These are phyloP conservation scores for Carex parvula DNA, from an alignment of 176 grass and related monocot genomes.

Conservation along the genomic window DNA sequence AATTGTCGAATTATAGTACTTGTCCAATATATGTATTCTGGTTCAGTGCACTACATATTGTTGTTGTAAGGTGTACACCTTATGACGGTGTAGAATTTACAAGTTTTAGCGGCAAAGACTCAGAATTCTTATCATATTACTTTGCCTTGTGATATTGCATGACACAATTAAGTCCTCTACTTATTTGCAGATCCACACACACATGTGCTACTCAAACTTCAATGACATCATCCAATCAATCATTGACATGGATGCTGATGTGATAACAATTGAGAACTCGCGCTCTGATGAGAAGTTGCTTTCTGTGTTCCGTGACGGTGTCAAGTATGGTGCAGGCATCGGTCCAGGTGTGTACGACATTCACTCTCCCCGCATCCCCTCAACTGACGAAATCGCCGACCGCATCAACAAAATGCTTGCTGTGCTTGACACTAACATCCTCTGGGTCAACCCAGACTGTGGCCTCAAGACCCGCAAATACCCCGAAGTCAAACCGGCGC, in stretches of 20 bases:
- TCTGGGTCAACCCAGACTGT: conserved; percentile 94
- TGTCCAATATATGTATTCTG: not conserved
- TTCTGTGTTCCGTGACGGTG: conserved; percentile 79
- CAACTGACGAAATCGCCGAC: conserved; percentile 66
- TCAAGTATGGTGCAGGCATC: conserved; percentile 70
- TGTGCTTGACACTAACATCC: conserved; percentile 85
- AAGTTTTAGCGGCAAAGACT: not conserved
- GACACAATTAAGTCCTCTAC: not conserved
- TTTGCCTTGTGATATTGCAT: not conserved
- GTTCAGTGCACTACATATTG: not conserved
- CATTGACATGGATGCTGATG: conserved; percentile 86
- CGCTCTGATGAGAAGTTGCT: conserved; percentile 89
- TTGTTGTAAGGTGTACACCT: not conserved
- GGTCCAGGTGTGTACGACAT: conserved; percentile 91
- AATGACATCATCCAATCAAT: conserved; percentile 98
- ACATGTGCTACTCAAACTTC: conserved; percentile 99
- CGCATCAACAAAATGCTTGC: conserved; percentile 94
- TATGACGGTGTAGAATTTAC: not conserved
- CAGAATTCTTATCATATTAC: not conserved
- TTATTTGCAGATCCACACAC: conserved; percentile 77
- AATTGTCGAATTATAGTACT: not conserved
- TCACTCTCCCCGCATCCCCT: conserved; percentile 88
- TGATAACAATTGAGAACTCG: conserved; percentile 96
- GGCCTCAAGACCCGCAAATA: conserved; percentile 97
- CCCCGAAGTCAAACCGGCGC: conserved; percentile 66